Evolutionary conservation across 805 yeast species (phyloP).

Genomic region (Metschnikowia colocasiae): DNA sequence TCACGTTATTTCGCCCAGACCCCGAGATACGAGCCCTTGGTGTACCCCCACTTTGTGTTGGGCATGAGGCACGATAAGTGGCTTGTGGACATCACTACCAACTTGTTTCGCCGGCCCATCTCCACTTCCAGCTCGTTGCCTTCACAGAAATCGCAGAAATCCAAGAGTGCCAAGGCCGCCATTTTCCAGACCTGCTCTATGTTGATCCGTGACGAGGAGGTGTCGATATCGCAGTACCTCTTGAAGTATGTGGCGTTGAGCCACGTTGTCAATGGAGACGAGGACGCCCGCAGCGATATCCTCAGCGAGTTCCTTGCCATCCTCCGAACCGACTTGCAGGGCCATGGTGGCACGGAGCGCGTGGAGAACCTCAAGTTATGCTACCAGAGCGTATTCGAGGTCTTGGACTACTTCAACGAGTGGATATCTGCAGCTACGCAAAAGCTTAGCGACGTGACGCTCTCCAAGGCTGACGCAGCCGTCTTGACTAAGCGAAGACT

Average conservation of each 20-base stretch:
- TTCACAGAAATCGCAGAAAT: constrained; percentile 10
- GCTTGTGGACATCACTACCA: constrained; percentile 67
- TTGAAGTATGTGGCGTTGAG: constrained; percentile 74
- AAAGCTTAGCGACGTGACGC: constrained; percentile 22
- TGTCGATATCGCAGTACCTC: constrained; percentile 62
- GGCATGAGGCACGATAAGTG: constrained; percentile 61
- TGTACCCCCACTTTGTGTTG: constrained; percentile 62
- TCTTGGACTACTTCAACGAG: constrained; percentile 78
- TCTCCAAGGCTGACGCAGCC: constrained; percentile 19
- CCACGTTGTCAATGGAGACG: constrained; percentile 49
- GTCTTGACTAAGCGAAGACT: constrained; percentile 26
- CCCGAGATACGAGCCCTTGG: constrained; percentile 42
- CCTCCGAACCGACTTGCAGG: constrained; percentile 40
- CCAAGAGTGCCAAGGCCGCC: constrained; percentile 18
- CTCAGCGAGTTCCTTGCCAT: constrained; percentile 58
- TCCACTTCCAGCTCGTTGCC: constrained; percentile 9
- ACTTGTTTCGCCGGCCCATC: constrained; percentile 50
- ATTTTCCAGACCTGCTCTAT: constrained; percentile 63
- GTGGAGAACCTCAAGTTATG: constrained; percentile 59
- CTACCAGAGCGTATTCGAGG: constrained; percentile 69
- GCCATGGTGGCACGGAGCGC: constrained; percentile 46
- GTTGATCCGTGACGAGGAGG: constrained; percentile 65
- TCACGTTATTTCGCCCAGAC: constrained; percentile 69
- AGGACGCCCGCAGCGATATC: constrained; percentile 42
- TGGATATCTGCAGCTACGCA: constrained; percentile 55